Percentiles rank a stretch among this genome's conserved stretches.
These are phyloP conservation scores for Lentinula boryana DNA, from an alignment of 768 basidiomycete genomes.

Conservation along the genomic window DNA sequence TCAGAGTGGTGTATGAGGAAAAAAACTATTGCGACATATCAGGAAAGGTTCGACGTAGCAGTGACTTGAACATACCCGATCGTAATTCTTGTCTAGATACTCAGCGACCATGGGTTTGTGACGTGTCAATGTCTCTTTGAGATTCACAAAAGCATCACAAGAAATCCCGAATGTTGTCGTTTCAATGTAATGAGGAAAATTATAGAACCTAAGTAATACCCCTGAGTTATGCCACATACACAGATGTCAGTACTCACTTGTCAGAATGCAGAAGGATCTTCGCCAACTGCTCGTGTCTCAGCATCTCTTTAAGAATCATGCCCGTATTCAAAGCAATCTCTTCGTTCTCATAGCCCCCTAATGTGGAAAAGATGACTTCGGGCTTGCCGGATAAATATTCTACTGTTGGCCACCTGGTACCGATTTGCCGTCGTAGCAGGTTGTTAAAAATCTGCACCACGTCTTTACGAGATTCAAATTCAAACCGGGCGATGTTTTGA, in stretches of 20 bases:
- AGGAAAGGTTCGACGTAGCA: not conserved
- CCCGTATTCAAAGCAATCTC: conserved; percentile 96
- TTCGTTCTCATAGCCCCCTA: conserved; percentile 92
- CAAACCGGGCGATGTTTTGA: conserved; percentile 76
- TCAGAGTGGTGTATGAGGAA: conserved; percentile 86
- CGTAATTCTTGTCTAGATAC: conserved; percentile 96
- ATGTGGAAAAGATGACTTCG: conserved; percentile 71
- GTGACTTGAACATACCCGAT: conserved; percentile 48
- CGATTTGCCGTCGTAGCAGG: conserved; percentile 86
- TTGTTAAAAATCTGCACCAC: conserved; percentile 88
- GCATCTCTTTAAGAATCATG: conserved; percentile 96
- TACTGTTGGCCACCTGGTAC: conserved; percentile 91
- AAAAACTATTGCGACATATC: conserved; percentile 66
- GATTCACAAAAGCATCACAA: conserved; percentile 94
- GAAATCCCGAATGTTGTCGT: conserved; percentile 97
- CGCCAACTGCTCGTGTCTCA: conserved; percentile 85
- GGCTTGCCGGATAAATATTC: conserved; percentile 82
- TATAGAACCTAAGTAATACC: conserved; percentile 70
- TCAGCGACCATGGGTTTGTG: conserved; percentile 98
- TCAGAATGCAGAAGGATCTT: conserved; percentile 91
- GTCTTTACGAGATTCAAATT: conserved; percentile 90
- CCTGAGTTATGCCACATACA: not conserved
- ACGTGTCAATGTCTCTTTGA: conserved; percentile 94
- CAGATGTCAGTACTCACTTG: conserved; percentile 54
- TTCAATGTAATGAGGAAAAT: conserved; percentile 95